Evolutionary conservation across 495 filamentous ascomycete species (phyloP).

Genomic region (Schizothecium vesticola): DNA sequence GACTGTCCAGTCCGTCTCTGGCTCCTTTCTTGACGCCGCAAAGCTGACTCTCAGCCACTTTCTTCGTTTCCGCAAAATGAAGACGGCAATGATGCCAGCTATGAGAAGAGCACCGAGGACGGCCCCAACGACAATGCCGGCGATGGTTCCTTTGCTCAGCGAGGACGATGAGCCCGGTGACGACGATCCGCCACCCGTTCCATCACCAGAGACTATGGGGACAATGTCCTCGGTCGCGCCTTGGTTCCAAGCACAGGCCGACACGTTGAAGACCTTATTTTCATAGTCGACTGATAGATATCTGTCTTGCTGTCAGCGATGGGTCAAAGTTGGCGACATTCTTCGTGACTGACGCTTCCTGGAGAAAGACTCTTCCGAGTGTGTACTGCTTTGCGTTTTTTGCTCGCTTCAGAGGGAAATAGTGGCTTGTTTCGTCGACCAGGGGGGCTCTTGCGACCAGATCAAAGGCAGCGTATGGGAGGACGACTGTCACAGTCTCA

Average conservation of each 20-base stretch:
- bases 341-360: slow-evolving; percentile 41
- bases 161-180: neutral
- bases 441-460: slow-evolving; percentile 39
- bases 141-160: slow-evolving; percentile 30
- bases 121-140: slow-evolving; percentile 32
- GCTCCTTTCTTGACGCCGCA: slow-evolving; percentile 8
- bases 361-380: slow-evolving; percentile 51
- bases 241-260: slow-evolving; percentile 34
- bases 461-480: slow-evolving; percentile 53
- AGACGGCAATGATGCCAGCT: slow-evolving; percentile 13
- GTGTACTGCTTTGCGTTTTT: slow-evolving; percentile 49
- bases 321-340: neutral
- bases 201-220: slow-evolving; percentile 23
- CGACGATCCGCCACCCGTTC: neutral
- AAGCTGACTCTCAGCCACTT: slow-evolving; percentile 19
- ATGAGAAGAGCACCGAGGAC: slow-evolving; percentile 20
- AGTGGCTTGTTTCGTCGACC: slow-evolving; percentile 32
- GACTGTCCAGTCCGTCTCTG: slow-evolving; percentile 17
- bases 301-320: slow-evolving; percentile 8
- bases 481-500: slow-evolving; percentile 40
- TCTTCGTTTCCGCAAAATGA: slow-evolving; percentile 24
- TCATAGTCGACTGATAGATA: slow-evolving; percentile 48
- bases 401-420: slow-evolving; percentile 51
- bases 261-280: slow-evolving; percentile 42
- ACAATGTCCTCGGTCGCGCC: slow-evolving; percentile 31